phyloP scores from a whole-genome alignment of 495 filamentous ascomycete genomes.

The Aspergillus campestris region DNA sequence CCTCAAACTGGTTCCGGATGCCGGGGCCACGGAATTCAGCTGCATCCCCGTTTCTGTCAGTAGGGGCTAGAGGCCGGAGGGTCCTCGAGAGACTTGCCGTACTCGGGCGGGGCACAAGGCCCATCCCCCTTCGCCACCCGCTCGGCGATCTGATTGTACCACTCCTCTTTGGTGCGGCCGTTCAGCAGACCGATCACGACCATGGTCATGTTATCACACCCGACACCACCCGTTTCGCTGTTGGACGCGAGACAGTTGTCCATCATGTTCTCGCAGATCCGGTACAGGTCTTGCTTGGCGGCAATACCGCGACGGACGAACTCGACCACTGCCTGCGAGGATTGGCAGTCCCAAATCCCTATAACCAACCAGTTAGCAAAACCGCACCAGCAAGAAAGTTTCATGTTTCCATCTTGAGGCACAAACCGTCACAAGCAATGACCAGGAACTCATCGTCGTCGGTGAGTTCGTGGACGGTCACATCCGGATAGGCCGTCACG shows the following conservation, averaged over 20 bases:
- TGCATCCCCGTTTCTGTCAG: conserved; percentile 47
- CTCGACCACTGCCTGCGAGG: conserved; percentile 92
- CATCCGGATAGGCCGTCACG: conserved; percentile 92
- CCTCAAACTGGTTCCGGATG: conserved; percentile 79
- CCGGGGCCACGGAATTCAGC: conserved; percentile 91
- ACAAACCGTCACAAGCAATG: conserved; percentile 90
- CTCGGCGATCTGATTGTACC: conserved; percentile 92
- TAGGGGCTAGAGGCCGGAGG: conserved; percentile 37
- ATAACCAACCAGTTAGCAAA: conserved; percentile 3
- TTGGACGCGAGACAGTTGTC: conserved; percentile 96
- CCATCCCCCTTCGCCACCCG: conserved; percentile 95
- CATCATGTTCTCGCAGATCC: conserved; percentile 99
- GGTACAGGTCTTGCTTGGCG: conserved; percentile 83
- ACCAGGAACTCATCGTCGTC: conserved; percentile 97
- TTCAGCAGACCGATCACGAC: conserved; percentile 78
- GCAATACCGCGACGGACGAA: conserved; percentile 94
- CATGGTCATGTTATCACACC: conserved; percentile 99
- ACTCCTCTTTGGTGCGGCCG: conserved; percentile 90
- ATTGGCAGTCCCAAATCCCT: conserved; percentile 99
- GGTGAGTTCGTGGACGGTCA: conserved; percentile 77
- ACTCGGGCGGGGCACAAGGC: conserved; percentile 97
- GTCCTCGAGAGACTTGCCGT: conserved; percentile 71
- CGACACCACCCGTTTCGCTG: conserved; percentile 94
- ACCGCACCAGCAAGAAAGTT: not conserved
- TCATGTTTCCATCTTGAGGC: not conserved